Percentiles rank a stretch among this genome's conserved stretches.
Evolutionary conservation across 2,329 filamentous ascomycete genomes (phyloP).

Genomic region (Karstenula rhodostoma): DNA sequence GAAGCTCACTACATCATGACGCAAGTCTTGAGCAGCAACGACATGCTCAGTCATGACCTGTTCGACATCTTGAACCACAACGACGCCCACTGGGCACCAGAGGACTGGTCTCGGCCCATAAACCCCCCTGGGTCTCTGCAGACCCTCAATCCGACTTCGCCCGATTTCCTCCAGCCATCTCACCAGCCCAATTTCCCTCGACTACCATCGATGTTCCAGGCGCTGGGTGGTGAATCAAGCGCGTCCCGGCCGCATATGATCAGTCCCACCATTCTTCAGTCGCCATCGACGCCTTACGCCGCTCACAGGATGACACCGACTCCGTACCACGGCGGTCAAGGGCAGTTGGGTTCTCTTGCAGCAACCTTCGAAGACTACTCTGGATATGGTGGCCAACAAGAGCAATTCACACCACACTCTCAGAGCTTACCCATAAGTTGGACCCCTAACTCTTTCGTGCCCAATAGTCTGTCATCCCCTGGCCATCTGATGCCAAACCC

Average conservation of each 20-base stretch:
- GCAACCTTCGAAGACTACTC: conserved; percentile 4
- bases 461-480: conserved; percentile 8
- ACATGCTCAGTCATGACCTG: conserved; percentile 34
- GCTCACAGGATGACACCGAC: background rate
- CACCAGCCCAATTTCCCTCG: conserved; percentile 32
- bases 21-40: conserved; percentile 25
- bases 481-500: background rate
- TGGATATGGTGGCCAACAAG: background rate
- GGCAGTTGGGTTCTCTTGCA: background rate
- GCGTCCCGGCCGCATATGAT: background rate
- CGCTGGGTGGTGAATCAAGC: conserved; percentile 20
- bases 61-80: conserved; percentile 33
- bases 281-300: background rate
- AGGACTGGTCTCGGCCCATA: conserved; percentile 28
- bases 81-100: conserved; percentile 30
- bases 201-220: conserved; percentile 25
- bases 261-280: conserved; percentile 11
- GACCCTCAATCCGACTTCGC: conserved; percentile 14
- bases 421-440: conserved; percentile 8
- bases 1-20: conserved; percentile 29
- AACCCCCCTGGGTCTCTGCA: background rate
- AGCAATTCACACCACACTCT: background rate
- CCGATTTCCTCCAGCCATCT: conserved; percentile 34
- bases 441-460: conserved; percentile 6
- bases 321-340: background rate